phyloP scores from a whole-genome alignment of 192 early-diverging fungal genomes.

The Entrophospora sp. region DNA sequence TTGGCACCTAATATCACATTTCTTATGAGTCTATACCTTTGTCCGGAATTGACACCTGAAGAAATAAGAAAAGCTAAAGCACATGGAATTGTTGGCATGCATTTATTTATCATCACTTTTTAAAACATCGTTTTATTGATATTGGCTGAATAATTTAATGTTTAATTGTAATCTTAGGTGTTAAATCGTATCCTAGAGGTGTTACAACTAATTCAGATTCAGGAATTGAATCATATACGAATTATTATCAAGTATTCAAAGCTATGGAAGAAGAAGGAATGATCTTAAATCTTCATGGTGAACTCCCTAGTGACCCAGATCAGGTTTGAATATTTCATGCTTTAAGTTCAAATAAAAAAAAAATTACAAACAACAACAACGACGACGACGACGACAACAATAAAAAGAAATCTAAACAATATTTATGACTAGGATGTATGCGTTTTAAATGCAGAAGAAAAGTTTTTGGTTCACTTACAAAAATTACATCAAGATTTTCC shows the following conservation, averaged over 20 bases:
- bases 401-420: too few relatives aligned
- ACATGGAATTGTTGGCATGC: slow-evolving; percentile 67
- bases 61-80: slow-evolving; percentile 79
- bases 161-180: slow-evolving; percentile 39
- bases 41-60: slow-evolving; percentile 77
- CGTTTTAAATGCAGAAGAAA: slow-evolving; percentile 93
- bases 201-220: slow-evolving; percentile 97
- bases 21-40: slow-evolving; percentile 89
- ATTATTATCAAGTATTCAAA: slow-evolving; percentile 88
- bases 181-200: slow-evolving; percentile 90
- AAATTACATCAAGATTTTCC: slow-evolving; percentile 87
- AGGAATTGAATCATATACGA: slow-evolving; percentile 83
- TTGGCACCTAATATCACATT: slow-evolving; percentile 82
- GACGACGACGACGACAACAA: too few relatives aligned
- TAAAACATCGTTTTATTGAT: background rate
- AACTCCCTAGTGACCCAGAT: slow-evolving; percentile 77
- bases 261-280: slow-evolving; percentile 92
- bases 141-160: background rate
- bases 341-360: background rate
- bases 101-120: background rate
- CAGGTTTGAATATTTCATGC: too few relatives aligned
- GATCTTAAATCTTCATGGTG: slow-evolving; percentile 94
- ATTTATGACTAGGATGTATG: slow-evolving; percentile 58
- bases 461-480: slow-evolving; percentile 77
- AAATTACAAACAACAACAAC: too few relatives aligned